These are phyloP conservation scores for Begonia peltatifolia DNA, from an alignment of 306 rosid genomes.

Conservation along the genomic window DNA sequence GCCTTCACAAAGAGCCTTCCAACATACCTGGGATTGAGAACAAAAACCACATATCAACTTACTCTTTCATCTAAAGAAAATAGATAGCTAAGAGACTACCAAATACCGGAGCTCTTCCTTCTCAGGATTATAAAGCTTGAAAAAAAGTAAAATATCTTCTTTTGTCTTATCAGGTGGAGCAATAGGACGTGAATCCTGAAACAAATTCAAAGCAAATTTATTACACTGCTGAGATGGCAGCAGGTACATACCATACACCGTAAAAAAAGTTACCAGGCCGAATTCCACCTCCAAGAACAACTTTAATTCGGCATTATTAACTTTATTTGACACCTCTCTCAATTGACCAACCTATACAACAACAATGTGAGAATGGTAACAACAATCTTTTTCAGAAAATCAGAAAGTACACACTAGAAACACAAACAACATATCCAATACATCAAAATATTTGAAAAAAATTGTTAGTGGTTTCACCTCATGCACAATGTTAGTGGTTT, in stretches of 20 bases:
- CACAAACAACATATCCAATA: too few species aligned
- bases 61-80: constrained; percentile 4
- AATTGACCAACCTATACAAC: constrained; percentile 58
- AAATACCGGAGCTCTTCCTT: constrained; percentile 71
- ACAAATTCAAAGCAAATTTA: constrained; percentile 14
- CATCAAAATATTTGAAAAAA: too few species aligned
- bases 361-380: constrained; percentile 4
- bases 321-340: constrained; percentile 59
- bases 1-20: constrained; percentile 81
- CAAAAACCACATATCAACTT: constrained; percentile 15
- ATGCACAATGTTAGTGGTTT: too few species aligned
- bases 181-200: constrained; percentile 47
- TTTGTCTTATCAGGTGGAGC: constrained; percentile 63
- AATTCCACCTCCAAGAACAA: constrained; percentile 65
- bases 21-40: constrained; percentile 36
- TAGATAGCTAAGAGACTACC: constrained; percentile 8
- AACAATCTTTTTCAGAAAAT: constrained; percentile 10
- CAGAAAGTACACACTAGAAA: background rate
- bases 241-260: constrained; percentile 5
- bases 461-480: too few species aligned
- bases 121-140: constrained; percentile 76
- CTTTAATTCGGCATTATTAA: constrained; percentile 60
- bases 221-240: constrained; percentile 3
- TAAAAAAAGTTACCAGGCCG: constrained; percentile 42
- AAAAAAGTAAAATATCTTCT: constrained; percentile 74